These are phyloP conservation scores for Cercospora sp. DNA, from an alignment of 2,329 filamentous ascomycete genomes.

Conservation along the genomic window DNA sequence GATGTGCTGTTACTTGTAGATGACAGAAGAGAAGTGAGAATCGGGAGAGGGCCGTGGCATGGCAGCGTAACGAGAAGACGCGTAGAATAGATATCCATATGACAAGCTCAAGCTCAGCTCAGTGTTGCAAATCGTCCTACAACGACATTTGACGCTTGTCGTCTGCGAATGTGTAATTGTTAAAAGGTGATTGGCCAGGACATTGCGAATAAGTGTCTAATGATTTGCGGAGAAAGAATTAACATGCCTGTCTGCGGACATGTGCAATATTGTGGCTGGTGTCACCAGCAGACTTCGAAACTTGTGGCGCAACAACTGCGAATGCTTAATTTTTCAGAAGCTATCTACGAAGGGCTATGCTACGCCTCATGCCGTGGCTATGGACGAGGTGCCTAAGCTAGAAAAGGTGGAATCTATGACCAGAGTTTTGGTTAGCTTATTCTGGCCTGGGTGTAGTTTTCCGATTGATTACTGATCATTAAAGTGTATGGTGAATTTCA, in stretches of 20 bases:
- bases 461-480: neutral
- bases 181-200: neutral
- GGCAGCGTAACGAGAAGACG: neutral
- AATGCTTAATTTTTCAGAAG: neutral
- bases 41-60: neutral
- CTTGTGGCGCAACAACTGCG: neutral
- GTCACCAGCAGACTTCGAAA: neutral
- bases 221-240: neutral
- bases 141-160: neutral
- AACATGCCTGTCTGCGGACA: neutral
- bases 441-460: neutral
- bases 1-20: neutral
- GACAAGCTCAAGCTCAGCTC: neutral
- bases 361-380: neutral
- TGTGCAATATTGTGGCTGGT: neutral
- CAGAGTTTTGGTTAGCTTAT: neutral
- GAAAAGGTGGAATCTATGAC: neutral
- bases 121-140: neutral
- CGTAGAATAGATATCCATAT: neutral
- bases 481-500: neutral
- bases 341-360: neutral
- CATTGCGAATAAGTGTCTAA: neutral
- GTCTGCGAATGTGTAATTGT: neutral
- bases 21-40: neutral
- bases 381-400: neutral